A percentile compares a stretch with the other conserved stretches of the same genome.
These are phyloP conservation scores for Diaporthe citri DNA, from an alignment of 2,329 filamentous ascomycete species.

Conservation along the genomic window DNA sequence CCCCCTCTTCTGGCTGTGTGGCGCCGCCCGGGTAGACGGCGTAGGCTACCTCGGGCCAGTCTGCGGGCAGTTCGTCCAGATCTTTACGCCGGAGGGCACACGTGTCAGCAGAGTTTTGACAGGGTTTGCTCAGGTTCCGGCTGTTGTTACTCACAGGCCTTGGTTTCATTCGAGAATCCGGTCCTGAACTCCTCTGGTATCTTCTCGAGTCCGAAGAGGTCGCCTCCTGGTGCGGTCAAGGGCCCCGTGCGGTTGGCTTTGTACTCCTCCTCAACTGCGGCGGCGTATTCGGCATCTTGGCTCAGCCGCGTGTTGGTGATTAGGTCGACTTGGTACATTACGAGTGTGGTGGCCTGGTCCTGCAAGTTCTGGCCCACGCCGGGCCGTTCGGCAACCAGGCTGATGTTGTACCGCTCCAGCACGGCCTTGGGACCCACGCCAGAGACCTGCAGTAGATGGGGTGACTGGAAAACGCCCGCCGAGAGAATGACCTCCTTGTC, in stretches of 20 bases:
- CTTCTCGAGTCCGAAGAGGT: conserved; percentile 12
- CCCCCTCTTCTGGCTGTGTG: background rate
- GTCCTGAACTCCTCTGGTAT: conserved; percentile 6
- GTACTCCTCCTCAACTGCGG: background rate
- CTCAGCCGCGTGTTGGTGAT: background rate
- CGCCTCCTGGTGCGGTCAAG: conserved; percentile 29
- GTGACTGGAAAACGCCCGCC: conserved; percentile 56
- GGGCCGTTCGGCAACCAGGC: conserved; percentile 42
- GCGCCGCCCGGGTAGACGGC: conserved; percentile 1
- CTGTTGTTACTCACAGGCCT: conserved; percentile 25
- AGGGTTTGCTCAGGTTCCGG: background rate
- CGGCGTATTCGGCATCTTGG: background rate
- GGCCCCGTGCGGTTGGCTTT: conserved; percentile 8
- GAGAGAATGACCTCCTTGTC: conserved; percentile 56
- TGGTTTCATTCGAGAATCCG: conserved; percentile 2
- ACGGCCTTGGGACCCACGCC: conserved; percentile 16
- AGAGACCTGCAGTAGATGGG: conserved; percentile 51
- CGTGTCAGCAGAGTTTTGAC: background rate
- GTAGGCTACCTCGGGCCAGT: conserved; percentile 34
- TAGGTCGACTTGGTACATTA: conserved; percentile 9
- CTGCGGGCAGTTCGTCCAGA: conserved; percentile 10
- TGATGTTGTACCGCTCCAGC: conserved; percentile 45
- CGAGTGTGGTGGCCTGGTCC: conserved; percentile 4
- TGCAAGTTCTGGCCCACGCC: conserved; percentile 43
- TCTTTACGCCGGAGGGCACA: background rate